Percentiles rank a stretch among this genome's conserved stretches.
These are phyloP conservation scores for Cyclospora cayetanensis DNA, from an alignment of 169 alveolate species.

Conservation along the genomic window DNA sequence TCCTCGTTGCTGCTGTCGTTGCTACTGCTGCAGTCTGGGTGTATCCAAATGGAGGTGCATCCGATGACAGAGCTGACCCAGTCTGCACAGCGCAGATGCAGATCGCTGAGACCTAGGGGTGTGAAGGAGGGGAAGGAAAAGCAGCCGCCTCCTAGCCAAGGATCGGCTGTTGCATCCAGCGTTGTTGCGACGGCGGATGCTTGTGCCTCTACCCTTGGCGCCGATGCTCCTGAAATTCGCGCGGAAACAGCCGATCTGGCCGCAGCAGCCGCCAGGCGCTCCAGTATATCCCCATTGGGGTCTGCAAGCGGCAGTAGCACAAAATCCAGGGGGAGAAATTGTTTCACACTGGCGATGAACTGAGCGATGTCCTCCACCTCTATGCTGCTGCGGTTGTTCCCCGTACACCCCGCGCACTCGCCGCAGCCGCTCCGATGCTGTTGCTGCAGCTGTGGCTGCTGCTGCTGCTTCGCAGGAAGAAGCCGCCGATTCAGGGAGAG, in stretches of 20 bases:
- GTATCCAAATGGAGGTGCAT: neutral
- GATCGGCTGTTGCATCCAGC: neutral
- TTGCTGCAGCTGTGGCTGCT: slow-evolving; percentile 31
- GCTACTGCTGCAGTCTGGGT: slow-evolving; percentile 41
- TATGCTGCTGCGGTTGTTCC: slow-evolving; percentile 30
- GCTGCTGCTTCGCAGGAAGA: slow-evolving; percentile 14
- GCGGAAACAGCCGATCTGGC: slow-evolving; percentile 24
- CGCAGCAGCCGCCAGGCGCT: slow-evolving; percentile 16
- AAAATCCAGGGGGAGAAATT: slow-evolving; percentile 8
- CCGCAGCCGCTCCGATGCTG: neutral
- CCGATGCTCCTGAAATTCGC: neutral
- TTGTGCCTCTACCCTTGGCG: neutral
- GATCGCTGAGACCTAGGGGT: neutral
- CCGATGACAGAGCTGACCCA: neutral
- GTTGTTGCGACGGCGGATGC: neutral
- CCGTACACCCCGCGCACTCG: slow-evolving; percentile 1
- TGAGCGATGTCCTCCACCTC: neutral
- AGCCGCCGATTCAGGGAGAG: neutral
- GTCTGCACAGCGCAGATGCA: neutral
- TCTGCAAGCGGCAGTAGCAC: slow-evolving; percentile 36
- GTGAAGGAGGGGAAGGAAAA: neutral
- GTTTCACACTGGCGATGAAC: neutral
- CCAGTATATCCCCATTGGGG: neutral
- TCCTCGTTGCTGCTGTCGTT: slow-evolving; percentile 16
- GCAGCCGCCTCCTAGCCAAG: slow-evolving; percentile 1